Evolutionary conservation across 495 filamentous ascomycete species (phyloP), one percentile per base, ranked within the genome.

Genomic region (Entonaema liquescens): DNA sequence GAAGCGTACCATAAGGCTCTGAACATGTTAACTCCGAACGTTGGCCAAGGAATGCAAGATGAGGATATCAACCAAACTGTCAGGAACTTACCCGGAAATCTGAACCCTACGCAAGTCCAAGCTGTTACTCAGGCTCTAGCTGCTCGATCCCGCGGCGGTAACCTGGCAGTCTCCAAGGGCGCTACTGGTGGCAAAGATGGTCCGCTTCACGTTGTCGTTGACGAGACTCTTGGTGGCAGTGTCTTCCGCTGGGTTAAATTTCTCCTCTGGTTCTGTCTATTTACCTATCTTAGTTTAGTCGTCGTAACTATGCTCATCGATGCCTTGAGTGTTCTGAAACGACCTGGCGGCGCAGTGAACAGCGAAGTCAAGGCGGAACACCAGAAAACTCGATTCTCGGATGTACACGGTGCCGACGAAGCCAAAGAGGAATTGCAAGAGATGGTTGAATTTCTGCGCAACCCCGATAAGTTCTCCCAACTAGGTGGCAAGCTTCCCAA

Each of bases 351-450:
- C 44, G 82, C 78, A 65, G 74, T 86, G 0, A 89, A 86, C 62
- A 92, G 91, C 64, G 93, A 99, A 79, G 94, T 93, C 61, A 92
- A 93, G 74, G 88, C 95, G 5, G 90, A 97, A 76, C 89, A 94
- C 65, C 95, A 99, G 75, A 98, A 85, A 55, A 92, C 92, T 44
- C 90, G 93, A 19, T 99, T 99, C 82, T 87, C 85, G 65, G 96
- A 99, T 79, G 95, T 98, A 3, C 95, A 99, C 75, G 95, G 95
- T 26, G 98, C 95, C 65, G 95, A 98, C 66, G 95, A 99, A 78
- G 95, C 95, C 63, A 98, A 98, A 83, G 96, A 99, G 75, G 95
- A 99, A 75, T 86, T 99, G 12, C 93, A 97, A 78, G 95, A 99
- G 78, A 86, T 99, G 42, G 94, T 99, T 52, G 95, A 99, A 70